Evolutionary conservation across 2,329 filamentous ascomycete genomes (phyloP).

Genomic region (Amauroascus verrucosus): DNA sequence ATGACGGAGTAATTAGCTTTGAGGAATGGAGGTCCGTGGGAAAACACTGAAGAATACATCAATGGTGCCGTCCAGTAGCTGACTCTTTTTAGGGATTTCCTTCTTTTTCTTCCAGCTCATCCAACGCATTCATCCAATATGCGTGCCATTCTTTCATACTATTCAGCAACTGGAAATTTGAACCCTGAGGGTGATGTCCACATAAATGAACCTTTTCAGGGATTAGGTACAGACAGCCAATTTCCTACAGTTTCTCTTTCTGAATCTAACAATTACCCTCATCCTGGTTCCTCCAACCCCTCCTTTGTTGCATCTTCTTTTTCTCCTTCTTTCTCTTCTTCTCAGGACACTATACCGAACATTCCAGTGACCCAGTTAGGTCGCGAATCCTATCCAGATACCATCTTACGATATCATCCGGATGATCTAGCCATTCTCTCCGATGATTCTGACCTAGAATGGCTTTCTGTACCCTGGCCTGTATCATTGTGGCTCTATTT

Average conservation of each 20-base stretch:
- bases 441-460: constrained; percentile 33
- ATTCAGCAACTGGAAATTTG: constrained; percentile 76
- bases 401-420: constrained; percentile 12
- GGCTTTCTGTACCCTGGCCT: constrained; percentile 33
- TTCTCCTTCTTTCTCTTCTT: constrained; percentile 4
- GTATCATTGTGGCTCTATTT: constrained; percentile 37
- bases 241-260: constrained; percentile 29
- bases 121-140: constrained; percentile 51
- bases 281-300: constrained; percentile 1
- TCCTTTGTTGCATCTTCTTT: constrained; percentile 11
- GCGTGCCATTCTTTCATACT: constrained; percentile 78
- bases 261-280: constrained; percentile 19
- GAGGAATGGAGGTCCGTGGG: constrained; percentile 84
- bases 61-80: not conserved
- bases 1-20: constrained; percentile 78
- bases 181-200: constrained; percentile 90
- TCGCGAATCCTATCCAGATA: constrained; percentile 9
- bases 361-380: constrained; percentile 15
- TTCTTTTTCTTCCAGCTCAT: constrained; percentile 67
- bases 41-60: too few species aligned
- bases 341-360: constrained; percentile 7
- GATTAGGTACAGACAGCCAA: constrained; percentile 64
- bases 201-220: constrained; percentile 82
- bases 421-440: constrained; percentile 26
- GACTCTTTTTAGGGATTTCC: constrained; percentile 60